Conservation (phyloP, 805 yeast genomes). For the Yarrowia osloensis region DNA sequence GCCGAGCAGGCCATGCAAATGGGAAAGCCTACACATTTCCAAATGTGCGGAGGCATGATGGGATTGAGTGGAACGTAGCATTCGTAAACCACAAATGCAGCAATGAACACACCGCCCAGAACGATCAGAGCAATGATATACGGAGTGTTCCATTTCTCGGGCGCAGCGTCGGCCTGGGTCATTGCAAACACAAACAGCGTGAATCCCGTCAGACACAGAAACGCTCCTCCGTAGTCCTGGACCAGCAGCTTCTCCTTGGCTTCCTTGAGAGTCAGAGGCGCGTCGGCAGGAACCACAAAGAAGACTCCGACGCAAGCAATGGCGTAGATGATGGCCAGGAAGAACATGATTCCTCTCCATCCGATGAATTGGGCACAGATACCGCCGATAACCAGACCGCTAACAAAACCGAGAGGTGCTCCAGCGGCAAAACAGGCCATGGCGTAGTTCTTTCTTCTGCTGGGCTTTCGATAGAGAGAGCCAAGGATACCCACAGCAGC, state of each 20-base stretch:
- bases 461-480: constrained; percentile 44
- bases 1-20: constrained; percentile 46
- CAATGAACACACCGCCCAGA: constrained; percentile 45
- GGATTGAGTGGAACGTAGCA: constrained; percentile 47
- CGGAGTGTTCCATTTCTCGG: constrained; percentile 50
- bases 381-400: constrained; percentile 50
- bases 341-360: constrained; percentile 50
- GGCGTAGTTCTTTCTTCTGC: constrained; percentile 47
- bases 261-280: constrained; percentile 35
- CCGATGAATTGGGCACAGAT: constrained; percentile 46
- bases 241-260: constrained; percentile 38
- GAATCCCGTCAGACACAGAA: constrained; percentile 47
- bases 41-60: constrained; percentile 52
- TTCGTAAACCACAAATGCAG: constrained; percentile 46
- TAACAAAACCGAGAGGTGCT: constrained; percentile 52
- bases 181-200: constrained; percentile 49
- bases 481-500: constrained; percentile 53
- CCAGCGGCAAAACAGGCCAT: constrained; percentile 51
- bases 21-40: constrained; percentile 47
- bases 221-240: constrained; percentile 51
- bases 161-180: constrained; percentile 48
- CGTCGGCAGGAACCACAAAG: constrained; percentile 46
- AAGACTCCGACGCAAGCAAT: constrained; percentile 38
- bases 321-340: constrained; percentile 47
- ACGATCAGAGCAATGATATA: constrained; percentile 51